phyloP scores from a whole-genome alignment of 176 grass and related monocot genomes.

The Thalia dealbata region DNA sequence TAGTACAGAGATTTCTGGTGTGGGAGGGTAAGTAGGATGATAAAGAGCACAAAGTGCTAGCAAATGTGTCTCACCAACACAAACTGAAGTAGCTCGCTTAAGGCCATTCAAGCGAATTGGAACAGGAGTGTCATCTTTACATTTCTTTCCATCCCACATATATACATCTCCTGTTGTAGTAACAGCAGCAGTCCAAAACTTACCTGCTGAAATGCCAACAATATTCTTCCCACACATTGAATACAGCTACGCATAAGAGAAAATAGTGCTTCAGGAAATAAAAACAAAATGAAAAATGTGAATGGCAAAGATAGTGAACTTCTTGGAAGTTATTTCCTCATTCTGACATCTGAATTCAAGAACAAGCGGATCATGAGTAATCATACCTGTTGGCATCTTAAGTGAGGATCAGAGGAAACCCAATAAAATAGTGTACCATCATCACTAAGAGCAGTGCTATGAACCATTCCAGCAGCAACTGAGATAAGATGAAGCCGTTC shows the following conservation, averaged over 20 bases:
- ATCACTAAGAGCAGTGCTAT: slow-evolving; percentile 72
- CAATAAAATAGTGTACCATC: slow-evolving; percentile 94
- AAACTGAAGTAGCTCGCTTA: slow-evolving; percentile 83
- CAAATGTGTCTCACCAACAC: slow-evolving; percentile 97
- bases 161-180: slow-evolving; percentile 88
- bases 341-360: neutral
- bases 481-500: slow-evolving; percentile 76
- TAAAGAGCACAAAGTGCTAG: slow-evolving; percentile 77
- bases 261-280: neutral
- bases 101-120: slow-evolving; percentile 71
- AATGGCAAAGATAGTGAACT: neutral
- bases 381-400: slow-evolving; percentile 88
- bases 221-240: slow-evolving; percentile 63
- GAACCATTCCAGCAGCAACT: slow-evolving; percentile 69
- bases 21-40: slow-evolving; percentile 64
- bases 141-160: slow-evolving; percentile 95
- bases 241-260: slow-evolving; percentile 48
- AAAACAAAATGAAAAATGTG: slow-evolving; percentile 9
- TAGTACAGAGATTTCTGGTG: slow-evolving; percentile 27
- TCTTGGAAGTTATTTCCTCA: neutral
- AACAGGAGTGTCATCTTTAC: slow-evolving; percentile 49
- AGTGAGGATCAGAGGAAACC: slow-evolving; percentile 85
- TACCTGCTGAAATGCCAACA: slow-evolving; percentile 82
- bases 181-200: slow-evolving; percentile 82
- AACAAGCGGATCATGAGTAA: slow-evolving; percentile 16